phyloP scores from a whole-genome alignment of 1,284 basidiomycete species.

The Ustilago cynodontis region DNA sequence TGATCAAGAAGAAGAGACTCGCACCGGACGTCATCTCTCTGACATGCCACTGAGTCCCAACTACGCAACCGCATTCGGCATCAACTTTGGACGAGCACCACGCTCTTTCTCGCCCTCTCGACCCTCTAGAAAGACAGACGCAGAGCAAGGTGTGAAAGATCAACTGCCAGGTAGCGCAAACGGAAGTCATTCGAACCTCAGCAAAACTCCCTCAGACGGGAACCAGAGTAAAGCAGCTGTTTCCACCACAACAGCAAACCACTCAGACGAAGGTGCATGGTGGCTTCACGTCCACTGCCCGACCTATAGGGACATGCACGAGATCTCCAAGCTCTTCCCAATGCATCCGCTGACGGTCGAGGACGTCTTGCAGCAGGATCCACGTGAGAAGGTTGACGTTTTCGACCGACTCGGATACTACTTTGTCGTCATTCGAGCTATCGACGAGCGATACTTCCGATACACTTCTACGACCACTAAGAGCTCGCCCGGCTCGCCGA shows the following conservation, averaged over 20 bases:
- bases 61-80: conserved; percentile 44
- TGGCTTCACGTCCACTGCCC: conserved; percentile 93
- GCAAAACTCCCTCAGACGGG: conserved; percentile 14
- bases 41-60: conserved; percentile 66
- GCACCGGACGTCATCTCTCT: conserved; percentile 62
- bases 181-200: conserved; percentile 4
- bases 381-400: conserved; percentile 89
- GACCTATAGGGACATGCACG: conserved; percentile 87
- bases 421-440: conserved; percentile 87
- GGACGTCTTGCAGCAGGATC: conserved; percentile 94
- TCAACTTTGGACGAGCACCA: conserved; percentile 44
- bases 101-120: conserved; percentile 4
- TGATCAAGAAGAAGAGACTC: conserved; percentile 55
- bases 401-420: conserved; percentile 93
- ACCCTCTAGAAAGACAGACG: background rate
- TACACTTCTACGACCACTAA: conserved; percentile 71
- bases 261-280: conserved; percentile 75
- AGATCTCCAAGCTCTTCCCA: conserved; percentile 88
- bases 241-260: conserved; percentile 3
- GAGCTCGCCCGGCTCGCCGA: conserved; percentile 35
- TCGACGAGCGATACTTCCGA: conserved; percentile 77
- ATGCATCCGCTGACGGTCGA: conserved; percentile 94
- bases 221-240: conserved; percentile 17
- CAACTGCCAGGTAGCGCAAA: background rate
- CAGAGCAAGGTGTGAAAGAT: background rate